phyloP scores from a whole-genome alignment of 306 rosid species.

The Lablab purpureus region DNA sequence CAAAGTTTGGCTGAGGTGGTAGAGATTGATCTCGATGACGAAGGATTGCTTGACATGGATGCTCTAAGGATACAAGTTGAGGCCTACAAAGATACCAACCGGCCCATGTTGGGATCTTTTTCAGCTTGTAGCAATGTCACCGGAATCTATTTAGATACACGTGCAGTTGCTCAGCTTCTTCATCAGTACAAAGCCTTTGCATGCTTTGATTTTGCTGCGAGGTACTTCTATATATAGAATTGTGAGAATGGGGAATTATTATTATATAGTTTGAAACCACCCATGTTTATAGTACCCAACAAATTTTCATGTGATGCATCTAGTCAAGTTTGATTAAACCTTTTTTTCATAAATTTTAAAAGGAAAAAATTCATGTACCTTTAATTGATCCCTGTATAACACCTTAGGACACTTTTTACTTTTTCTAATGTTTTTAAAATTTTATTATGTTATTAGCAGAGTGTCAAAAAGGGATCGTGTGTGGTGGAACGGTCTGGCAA shows the following conservation, averaged over 20 bases:
- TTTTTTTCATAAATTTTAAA: background rate
- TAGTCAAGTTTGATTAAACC: background rate
- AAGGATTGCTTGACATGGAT: slow-evolving; percentile 72
- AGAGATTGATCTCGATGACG: slow-evolving; percentile 70
- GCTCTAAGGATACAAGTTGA: slow-evolving; percentile 59
- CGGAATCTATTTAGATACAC: slow-evolving; percentile 71
- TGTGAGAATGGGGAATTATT: slow-evolving; percentile 19
- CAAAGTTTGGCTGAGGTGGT: slow-evolving; percentile 81
- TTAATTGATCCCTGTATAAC: too few species aligned
- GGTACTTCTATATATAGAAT: slow-evolving; percentile 55
- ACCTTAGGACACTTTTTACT: too few species aligned
- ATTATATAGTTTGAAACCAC: background rate
- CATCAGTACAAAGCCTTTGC: slow-evolving; percentile 72
- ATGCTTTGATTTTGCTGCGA: slow-evolving; percentile 91
- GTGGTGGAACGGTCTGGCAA: too few species aligned
- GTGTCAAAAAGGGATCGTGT: too few species aligned
- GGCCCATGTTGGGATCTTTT: slow-evolving; percentile 87
- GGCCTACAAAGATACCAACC: slow-evolving; percentile 45
- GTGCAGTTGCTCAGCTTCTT: slow-evolving; percentile 74
- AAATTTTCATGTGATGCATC: background rate
- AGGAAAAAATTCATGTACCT: too few species aligned
- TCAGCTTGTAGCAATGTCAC: slow-evolving; percentile 92
- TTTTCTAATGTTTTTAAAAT: too few species aligned
- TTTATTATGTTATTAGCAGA: too few species aligned
- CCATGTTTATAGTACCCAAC: background rate